phyloP scores from a whole-genome alignment of 140 eudicot species.

The Flaveria floridana region DNA sequence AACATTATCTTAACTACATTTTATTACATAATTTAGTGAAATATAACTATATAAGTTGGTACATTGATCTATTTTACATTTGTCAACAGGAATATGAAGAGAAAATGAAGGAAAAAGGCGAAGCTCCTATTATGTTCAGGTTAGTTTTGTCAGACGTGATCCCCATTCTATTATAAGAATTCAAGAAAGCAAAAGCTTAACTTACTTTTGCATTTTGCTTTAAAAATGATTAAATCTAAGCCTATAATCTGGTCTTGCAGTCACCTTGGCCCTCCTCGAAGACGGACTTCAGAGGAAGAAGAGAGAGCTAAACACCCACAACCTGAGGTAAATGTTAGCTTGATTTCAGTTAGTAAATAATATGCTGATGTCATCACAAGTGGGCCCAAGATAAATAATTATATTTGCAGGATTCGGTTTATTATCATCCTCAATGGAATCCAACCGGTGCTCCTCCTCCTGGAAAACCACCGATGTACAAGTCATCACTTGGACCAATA shows the following conservation, averaged over 20 bases:
- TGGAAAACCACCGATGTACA: conserved; percentile 96
- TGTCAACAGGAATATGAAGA: conserved; percentile 81
- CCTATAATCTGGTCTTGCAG: conserved; percentile 46
- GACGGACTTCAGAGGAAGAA: conserved; percentile 82
- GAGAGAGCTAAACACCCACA: conserved; percentile 76
- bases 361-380: conserved; percentile 12
- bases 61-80: conserved; percentile 12
- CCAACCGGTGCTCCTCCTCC: conserved; percentile 99
- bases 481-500: conserved; percentile 84
- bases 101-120: conserved; percentile 94
- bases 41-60: not conserved
- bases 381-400: conserved; percentile 14
- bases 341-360: conserved; percentile 2
- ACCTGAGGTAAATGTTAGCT: conserved; percentile 67
- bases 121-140: conserved; percentile 98
- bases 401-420: conserved; percentile 79
- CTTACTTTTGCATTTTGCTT: not conserved
- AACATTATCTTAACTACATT: not conserved
- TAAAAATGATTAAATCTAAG: not conserved
- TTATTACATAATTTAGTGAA: conserved; percentile 18
- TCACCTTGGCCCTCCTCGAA: conserved; percentile 82
- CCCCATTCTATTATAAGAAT: conserved; percentile 14
- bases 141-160: conserved; percentile 26
- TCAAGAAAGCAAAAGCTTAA: not conserved
- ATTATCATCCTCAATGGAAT: conserved; percentile 88